Evolutionary conservation across 1,284 basidiomycete species (phyloP).

Genomic region (Peniophora sp.): DNA sequence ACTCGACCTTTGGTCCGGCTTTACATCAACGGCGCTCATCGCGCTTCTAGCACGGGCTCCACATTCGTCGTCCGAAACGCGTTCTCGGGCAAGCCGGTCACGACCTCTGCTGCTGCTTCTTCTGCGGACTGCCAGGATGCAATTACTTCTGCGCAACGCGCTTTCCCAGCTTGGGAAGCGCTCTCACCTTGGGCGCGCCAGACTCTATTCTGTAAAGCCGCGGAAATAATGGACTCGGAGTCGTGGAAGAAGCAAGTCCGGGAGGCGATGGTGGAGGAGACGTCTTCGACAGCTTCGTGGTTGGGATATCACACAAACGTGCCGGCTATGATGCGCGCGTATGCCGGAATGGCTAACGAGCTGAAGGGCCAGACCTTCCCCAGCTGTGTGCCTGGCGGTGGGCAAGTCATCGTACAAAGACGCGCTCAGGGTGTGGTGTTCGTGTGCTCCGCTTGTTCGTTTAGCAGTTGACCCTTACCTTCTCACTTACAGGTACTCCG

Average conservation of each 20-base stretch:
- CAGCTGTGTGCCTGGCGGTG: slow-evolving; percentile 19
- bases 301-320: slow-evolving; percentile 13
- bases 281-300: slow-evolving; percentile 23
- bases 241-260: slow-evolving; percentile 30
- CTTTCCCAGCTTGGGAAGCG: slow-evolving; percentile 43
- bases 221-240: slow-evolving; percentile 33
- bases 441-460: slow-evolving; percentile 6
- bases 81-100: slow-evolving; percentile 31
- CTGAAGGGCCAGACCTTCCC: slow-evolving; percentile 24
- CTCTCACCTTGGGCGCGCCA: slow-evolving; percentile 29
- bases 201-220: slow-evolving; percentile 38
- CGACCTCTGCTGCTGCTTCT: slow-evolving; percentile 35
- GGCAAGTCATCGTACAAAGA: slow-evolving; percentile 22
- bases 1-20: slow-evolving; percentile 16
- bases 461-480: slow-evolving; percentile 5
- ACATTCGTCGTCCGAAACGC: slow-evolving; percentile 42
- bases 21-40: slow-evolving; percentile 24
- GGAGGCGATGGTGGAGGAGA: slow-evolving; percentile 30
- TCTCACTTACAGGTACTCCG: slow-evolving; percentile 11
- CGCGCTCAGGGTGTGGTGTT: slow-evolving; percentile 25
- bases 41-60: slow-evolving; percentile 26
- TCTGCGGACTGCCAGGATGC: slow-evolving; percentile 39
- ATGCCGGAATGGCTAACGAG: slow-evolving; percentile 14
- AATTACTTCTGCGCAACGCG: slow-evolving; percentile 35
- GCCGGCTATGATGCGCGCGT: slow-evolving; percentile 8